These are phyloP conservation scores for Plasmodium ovale DNA, from an alignment of 169 alveolate genomes.

Conservation along the genomic window DNA sequence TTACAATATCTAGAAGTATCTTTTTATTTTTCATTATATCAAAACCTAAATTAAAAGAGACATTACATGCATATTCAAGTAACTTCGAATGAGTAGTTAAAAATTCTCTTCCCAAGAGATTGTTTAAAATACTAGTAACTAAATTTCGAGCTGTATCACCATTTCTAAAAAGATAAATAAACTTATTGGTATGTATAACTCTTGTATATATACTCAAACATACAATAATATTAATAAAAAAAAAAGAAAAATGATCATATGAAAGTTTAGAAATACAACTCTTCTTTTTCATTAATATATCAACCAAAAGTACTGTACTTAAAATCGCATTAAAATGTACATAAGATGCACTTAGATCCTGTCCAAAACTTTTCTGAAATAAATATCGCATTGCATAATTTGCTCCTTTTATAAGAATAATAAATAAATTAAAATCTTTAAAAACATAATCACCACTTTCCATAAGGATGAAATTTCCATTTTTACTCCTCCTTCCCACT, in stretches of 20 bases:
- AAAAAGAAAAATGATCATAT: conserved; percentile 58
- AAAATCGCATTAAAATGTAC: conserved; percentile 67
- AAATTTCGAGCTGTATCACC: conserved; percentile 51
- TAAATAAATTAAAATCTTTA: conserved; percentile 47
- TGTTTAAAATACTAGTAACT: conserved; percentile 45
- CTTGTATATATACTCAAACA: conserved; percentile 72
- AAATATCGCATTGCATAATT: conserved; percentile 48
- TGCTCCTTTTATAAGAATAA: conserved; percentile 55
- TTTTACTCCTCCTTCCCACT: conserved; percentile 57
- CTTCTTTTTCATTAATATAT: conserved; percentile 66
- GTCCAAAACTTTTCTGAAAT: conserved; percentile 32
- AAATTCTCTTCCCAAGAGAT: conserved; percentile 58
- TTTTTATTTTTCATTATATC: conserved; percentile 62
- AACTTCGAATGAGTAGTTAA: conserved; percentile 53
- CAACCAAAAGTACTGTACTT: conserved; percentile 37
- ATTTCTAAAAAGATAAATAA: conserved; percentile 53
- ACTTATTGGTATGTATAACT: conserved; percentile 39
- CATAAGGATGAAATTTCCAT: conserved; percentile 41
- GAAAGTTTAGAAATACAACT: conserved; percentile 53
- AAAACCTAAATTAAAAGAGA: conserved; percentile 44
- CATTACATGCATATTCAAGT: conserved; percentile 59
- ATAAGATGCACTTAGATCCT: conserved; percentile 30
- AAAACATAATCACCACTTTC: conserved; percentile 61
- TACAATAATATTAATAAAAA: conserved; percentile 53
- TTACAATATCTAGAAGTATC: conserved; percentile 18